phyloP scores from a whole-genome alignment of 2,329 filamentous ascomycete species.

The Alternaria hordeiaustralica region DNA sequence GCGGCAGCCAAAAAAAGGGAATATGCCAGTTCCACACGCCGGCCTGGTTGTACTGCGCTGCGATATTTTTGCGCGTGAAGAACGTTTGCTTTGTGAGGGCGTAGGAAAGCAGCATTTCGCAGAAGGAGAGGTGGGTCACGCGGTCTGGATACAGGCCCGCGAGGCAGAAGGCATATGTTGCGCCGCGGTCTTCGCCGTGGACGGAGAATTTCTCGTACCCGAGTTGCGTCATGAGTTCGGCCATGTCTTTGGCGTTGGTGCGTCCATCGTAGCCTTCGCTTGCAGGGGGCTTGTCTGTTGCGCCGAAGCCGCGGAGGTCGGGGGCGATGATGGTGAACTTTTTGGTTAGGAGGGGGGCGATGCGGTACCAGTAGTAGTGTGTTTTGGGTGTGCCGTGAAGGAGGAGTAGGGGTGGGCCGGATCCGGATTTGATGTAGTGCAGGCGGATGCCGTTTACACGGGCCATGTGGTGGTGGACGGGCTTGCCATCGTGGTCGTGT shows the following conservation, averaged over 20 bases:
- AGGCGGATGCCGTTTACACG: slow-evolving; percentile 30
- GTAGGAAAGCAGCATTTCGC: slow-evolving; percentile 29
- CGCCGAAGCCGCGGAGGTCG: slow-evolving; percentile 48
- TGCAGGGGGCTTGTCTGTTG: slow-evolving; percentile 50
- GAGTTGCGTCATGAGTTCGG: slow-evolving; percentile 37
- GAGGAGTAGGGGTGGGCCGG: slow-evolving; percentile 24
- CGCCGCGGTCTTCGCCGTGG: slow-evolving; percentile 60
- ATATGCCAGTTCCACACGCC: slow-evolving; percentile 35
- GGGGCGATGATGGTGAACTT: slow-evolving; percentile 49
- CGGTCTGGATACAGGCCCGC: slow-evolving; percentile 23
- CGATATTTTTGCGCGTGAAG: slow-evolving; percentile 30
- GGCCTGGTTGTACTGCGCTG: slow-evolving; percentile 25
- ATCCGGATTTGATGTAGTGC: slow-evolving; percentile 29
- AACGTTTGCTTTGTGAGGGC: slow-evolving; percentile 23
- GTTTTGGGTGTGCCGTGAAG: slow-evolving; percentile 32
- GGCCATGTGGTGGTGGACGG: slow-evolving; percentile 24
- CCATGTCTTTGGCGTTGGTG: slow-evolving; percentile 46
- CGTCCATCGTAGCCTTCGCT: slow-evolving; percentile 47
- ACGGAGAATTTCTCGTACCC: slow-evolving; percentile 79
- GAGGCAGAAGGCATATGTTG: slow-evolving; percentile 26
- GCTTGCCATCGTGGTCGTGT: slow-evolving; percentile 23
- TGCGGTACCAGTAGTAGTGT: slow-evolving; percentile 47
- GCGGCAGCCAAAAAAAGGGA: slow-evolving; percentile 43
- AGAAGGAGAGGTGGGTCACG: slow-evolving; percentile 26
- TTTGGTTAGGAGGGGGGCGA: slow-evolving; percentile 43